Conservation (phyloP, 352 stramenopile species). For the Pythium aphanidermatum region DNA sequence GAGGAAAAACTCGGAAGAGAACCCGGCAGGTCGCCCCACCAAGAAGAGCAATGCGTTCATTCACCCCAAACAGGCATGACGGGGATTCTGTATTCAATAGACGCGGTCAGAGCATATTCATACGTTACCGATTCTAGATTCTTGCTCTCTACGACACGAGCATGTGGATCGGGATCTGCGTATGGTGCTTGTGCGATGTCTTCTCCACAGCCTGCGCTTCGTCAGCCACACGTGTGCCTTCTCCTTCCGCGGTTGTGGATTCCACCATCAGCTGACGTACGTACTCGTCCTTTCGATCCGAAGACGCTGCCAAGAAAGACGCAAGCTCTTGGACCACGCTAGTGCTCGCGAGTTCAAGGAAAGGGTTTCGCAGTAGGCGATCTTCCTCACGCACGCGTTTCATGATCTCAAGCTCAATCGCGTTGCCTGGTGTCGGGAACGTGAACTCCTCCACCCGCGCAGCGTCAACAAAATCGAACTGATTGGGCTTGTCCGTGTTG, state of each 20-base stretch:
- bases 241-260: not conserved
- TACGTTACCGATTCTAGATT: too few species aligned
- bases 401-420: constrained; percentile 31
- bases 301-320: constrained; percentile 4
- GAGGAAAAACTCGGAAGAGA: constrained; percentile 61
- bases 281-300: constrained; percentile 6
- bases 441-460: constrained; percentile 62
- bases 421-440: constrained; percentile 51
- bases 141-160: constrained; percentile 73
- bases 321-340: constrained; percentile 9
- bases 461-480: constrained; percentile 8
- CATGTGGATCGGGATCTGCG: constrained; percentile 62
- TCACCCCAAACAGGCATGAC: constrained; percentile 59
- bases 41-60: constrained; percentile 53
- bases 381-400: constrained; percentile 10
- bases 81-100: too few species aligned
- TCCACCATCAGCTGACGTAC: constrained; percentile 7
- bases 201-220: not conserved
- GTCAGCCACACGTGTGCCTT: constrained; percentile 6
- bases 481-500: not conserved
- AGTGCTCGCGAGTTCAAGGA: constrained; percentile 12
- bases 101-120: constrained; percentile 2
- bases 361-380: constrained; percentile 18
- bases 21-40: constrained; percentile 23
- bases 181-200: constrained; percentile 18